phyloP scores from a whole-genome alignment of 495 filamentous ascomycete species.

The Penicillium angulare region DNA sequence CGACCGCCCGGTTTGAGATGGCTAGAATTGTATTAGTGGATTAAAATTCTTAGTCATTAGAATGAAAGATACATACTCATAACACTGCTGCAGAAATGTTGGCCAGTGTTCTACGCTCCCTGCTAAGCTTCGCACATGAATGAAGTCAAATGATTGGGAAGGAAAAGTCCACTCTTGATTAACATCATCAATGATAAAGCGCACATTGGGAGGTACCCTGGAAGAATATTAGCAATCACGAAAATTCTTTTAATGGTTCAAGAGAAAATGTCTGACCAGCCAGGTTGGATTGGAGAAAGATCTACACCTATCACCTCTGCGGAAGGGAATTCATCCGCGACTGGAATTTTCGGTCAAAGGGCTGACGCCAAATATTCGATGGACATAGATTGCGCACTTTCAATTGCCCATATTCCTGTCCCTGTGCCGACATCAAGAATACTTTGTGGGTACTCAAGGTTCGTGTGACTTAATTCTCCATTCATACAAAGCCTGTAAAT shows the following conservation, averaged over 20 bases:
- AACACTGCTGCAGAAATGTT: constrained; percentile 12
- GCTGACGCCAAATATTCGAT: neutral
- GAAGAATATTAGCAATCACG: neutral
- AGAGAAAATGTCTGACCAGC: constrained; percentile 31
- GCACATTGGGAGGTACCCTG: constrained; percentile 34
- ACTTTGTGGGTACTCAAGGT: constrained; percentile 33
- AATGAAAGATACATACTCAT: constrained; percentile 5
- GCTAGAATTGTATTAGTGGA: neutral
- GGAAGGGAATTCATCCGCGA: constrained; percentile 15
- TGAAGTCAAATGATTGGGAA: constrained; percentile 30
- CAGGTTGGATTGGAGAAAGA: constrained; percentile 52
- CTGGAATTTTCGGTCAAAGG: neutral
- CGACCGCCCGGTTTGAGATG: constrained; percentile 24
- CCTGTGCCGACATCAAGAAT: constrained; percentile 47
- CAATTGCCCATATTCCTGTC: constrained; percentile 57
- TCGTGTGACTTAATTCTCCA: constrained; percentile 12
- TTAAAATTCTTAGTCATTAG: neutral
- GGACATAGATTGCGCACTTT: constrained; percentile 11
- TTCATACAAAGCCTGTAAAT: constrained; percentile 14
- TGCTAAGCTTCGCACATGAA: constrained; percentile 36
- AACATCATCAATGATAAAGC: constrained; percentile 35
- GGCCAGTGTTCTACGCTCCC: constrained; percentile 33
- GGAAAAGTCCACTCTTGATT: constrained; percentile 37
- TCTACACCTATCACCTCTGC: constrained; percentile 41
- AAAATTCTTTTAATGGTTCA: neutral